Conservation (phyloP, 73 alveolate genomes). For the Paramecium caudatum region DNA sequence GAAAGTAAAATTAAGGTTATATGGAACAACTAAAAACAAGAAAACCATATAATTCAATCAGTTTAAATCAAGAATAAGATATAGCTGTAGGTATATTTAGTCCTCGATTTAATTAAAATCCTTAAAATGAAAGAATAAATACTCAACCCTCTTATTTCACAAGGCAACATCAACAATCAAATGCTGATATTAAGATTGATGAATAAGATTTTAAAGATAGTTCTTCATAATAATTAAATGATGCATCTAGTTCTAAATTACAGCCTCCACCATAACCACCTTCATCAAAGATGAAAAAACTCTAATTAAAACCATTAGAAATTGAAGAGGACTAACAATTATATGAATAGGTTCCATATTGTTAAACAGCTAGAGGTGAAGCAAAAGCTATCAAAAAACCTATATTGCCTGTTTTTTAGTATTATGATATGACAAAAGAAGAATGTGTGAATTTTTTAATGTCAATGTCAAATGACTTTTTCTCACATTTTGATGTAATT, state of each 20-base stretch:
- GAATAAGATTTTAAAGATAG: constrained; percentile 14
- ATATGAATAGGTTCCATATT: constrained; percentile 25
- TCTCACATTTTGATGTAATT: constrained; percentile 52
- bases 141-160: constrained; percentile 6
- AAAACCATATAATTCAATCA: constrained; percentile 60
- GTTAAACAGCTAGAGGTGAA: constrained; percentile 32
- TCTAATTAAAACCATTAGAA: constrained; percentile 19
- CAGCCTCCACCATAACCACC: not conserved
- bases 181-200: not conserved
- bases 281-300: not conserved
- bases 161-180: not conserved
- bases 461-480: constrained; percentile 30
- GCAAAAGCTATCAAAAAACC: not conserved
- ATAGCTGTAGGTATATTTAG: constrained; percentile 63
- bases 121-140: constrained; percentile 20
- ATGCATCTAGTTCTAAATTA: not conserved
- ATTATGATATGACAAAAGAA: constrained; percentile 55
- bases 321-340: not conserved
- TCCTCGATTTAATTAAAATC: constrained; percentile 39
- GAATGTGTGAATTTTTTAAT: constrained; percentile 62
- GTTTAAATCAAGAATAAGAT: constrained; percentile 63
- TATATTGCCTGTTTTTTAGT: not conserved
- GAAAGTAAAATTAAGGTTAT: constrained; percentile 23
- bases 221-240: not conserved
- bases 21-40: constrained; percentile 74